Evolutionary conservation across 2,329 filamentous ascomycete genomes (phyloP), one percentile per base, ranked within the genome.

Genomic region (Gnomoniopsis sp.): DNA sequence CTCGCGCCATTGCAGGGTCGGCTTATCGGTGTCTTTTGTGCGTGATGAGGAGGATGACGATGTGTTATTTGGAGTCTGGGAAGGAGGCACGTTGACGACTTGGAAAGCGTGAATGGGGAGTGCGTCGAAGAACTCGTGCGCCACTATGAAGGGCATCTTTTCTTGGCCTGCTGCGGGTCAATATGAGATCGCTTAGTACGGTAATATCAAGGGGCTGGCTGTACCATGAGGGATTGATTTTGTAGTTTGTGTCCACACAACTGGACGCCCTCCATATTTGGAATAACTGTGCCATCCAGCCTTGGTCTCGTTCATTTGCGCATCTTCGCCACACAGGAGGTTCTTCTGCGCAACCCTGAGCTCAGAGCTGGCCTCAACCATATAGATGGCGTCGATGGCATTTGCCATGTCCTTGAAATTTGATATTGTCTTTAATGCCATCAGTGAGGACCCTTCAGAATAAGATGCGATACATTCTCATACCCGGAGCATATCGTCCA

Each of bases 71-170:
- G 61, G 46, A 57, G 62, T 36, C 57, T 62, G 26, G 8, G 49
- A 44, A n/a, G 57, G 60, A 55, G 65, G 70, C 36, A 78, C 72
- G 6, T 74, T 70, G 53, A 93, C 81, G 15, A 90, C 88, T 72
- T 98, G 89, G 71, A 99, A 99, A 61, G 91, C 88, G 72, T 99
- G 93, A 66, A 99, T 97, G 36, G 95, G 95, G 0, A 99, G 86
- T 2, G 95, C 95, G 67, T 99, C 95, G 76, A 99, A 99, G 79
- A 99, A 98, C 71, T 99, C 95, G 72, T 99, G 95, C 4, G 95
- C 95, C 51, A 98, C 85, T 61, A 99, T 96, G 72, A 98, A 96
- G 1, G 95, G 93, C 22, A 87, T 90, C 69, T 89, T 90, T 61
- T 82, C 80, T 22, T 85, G 75, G 61, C 84, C 86, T 88, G 65